Evolutionary conservation across 257 asterid species (phyloP).

Genomic region (Leonotis leonurus): DNA sequence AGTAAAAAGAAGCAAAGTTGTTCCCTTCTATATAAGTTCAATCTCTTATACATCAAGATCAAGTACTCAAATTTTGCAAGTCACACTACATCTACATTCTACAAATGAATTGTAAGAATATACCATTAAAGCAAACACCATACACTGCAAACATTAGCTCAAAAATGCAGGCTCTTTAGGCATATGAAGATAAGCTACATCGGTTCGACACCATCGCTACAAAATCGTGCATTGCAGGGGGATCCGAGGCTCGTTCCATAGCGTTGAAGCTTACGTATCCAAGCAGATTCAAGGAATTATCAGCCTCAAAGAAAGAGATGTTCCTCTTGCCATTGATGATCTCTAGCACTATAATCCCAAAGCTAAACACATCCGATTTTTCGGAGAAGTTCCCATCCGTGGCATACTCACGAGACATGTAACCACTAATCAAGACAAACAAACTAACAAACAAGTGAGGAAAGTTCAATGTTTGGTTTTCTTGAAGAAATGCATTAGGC

Average conservation of each 20-base stretch:
- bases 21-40: too few relatives aligned
- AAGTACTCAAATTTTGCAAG: too few relatives aligned
- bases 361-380: constrained; percentile 16
- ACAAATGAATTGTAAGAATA: too few relatives aligned
- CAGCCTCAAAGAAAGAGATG: constrained; percentile 4
- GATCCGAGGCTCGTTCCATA: neutral
- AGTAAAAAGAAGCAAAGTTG: too few relatives aligned
- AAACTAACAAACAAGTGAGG: neutral
- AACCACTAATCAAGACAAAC: neutral
- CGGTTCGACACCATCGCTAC: neutral
- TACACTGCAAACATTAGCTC: too few relatives aligned
- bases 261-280: constrained; percentile 1
- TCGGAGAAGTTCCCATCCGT: too few relatives aligned
- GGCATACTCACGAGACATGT: constrained; percentile 16
- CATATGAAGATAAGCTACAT: constrained; percentile 1
- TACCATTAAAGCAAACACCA: too few relatives aligned
- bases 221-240: constrained; percentile 9
- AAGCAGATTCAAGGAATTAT: constrained; percentile 8
- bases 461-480: too few relatives aligned
- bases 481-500: too few relatives aligned
- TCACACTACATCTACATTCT: too few relatives aligned
- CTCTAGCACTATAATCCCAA: constrained; percentile 14
- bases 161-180: constrained; percentile 13
- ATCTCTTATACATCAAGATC: too few relatives aligned
- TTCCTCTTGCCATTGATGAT: constrained; percentile 14